Evolutionary conservation across 768 basidiomycete species (phyloP), one percentile per base, ranked within the genome.

Genomic region (Coprinellus micaceus): DNA sequence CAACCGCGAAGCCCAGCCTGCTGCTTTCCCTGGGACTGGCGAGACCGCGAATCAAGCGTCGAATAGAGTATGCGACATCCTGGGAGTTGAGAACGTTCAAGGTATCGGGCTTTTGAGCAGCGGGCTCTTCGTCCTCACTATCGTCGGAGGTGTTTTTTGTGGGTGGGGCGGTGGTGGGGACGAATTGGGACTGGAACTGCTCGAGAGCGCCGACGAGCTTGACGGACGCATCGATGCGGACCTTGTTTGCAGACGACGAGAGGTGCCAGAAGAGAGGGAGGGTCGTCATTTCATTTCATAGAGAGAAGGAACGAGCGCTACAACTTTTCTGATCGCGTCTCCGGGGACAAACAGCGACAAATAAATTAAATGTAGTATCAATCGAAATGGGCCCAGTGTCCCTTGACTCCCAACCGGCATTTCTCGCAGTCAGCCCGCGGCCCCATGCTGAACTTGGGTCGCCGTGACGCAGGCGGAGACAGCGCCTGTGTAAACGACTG

Each of bases 261-360:
- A 98, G 78, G 69, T 94, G 79, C 94, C 94, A 97, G 80, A 94
- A 98, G 30, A 97, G 80, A 13, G 92, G 89, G 54, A 98, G 83
- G 30, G 93, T 95, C 49, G 93, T 94, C 36, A 89, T n/a, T n/a
- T 83, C 84, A 93, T 91, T 57, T 52, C 52, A 53, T 37, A 49
- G 39, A 29, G 41, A 17, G 30, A 9, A 17, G 44, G 21, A 17
- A 13, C 13, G 10, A 19, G n/a, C 22, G n/a, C 44, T 26, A 45
- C 33, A 57, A 49, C 50, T 57, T 57, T 57, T 57, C 52, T 51
- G 56, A 51, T 52, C 56, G 56, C 47, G 47, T 25, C 25, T 6
- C 28, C 26, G 21, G 33, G 19, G 9, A 44, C 13, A 44, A 19
- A 19, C 13, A 7, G 41, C 10, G 6, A 44, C 21, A 19, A 9